Conservation (phyloP, 306 rosid species). For the Dalbergia oliveri region DNA sequence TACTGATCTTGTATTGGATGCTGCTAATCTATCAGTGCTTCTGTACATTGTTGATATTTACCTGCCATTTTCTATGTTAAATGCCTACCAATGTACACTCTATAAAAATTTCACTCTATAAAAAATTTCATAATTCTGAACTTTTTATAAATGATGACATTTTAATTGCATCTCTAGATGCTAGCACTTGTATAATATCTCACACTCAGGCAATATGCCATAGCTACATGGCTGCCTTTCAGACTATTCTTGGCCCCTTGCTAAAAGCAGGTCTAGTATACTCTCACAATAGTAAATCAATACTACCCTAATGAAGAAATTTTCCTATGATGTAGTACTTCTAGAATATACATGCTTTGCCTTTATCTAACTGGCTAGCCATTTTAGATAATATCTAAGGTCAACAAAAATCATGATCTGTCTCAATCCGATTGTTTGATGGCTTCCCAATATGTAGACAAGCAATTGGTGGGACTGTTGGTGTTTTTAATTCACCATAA, state of each 20-base stretch:
- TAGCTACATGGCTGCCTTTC: constrained; percentile 50
- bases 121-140: constrained; percentile 13
- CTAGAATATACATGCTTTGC: constrained; percentile 53
- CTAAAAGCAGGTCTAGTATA: constrained; percentile 58
- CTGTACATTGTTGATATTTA: background rate
- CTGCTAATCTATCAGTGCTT: background rate
- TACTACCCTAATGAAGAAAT: constrained; percentile 51
- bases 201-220: constrained; percentile 54
- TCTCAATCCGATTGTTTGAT: constrained; percentile 72
- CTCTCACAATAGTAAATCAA: constrained; percentile 47
- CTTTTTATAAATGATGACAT: constrained; percentile 33
- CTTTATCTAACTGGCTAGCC: constrained; percentile 50
- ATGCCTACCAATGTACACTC: background rate
- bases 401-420: constrained; percentile 76
- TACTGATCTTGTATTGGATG: background rate
- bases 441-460: constrained; percentile 93
- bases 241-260: constrained; percentile 55
- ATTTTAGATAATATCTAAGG: constrained; percentile 41
- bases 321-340: constrained; percentile 59
- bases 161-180: constrained; percentile 47
- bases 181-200: constrained; percentile 48
- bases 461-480: constrained; percentile 83
- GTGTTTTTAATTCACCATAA: constrained; percentile 82
- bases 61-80: background rate
- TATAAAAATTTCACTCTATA: background rate